Evolutionary conservation across 164 flowering plant species (phyloP).

Genomic region (Stephania japonica): DNA sequence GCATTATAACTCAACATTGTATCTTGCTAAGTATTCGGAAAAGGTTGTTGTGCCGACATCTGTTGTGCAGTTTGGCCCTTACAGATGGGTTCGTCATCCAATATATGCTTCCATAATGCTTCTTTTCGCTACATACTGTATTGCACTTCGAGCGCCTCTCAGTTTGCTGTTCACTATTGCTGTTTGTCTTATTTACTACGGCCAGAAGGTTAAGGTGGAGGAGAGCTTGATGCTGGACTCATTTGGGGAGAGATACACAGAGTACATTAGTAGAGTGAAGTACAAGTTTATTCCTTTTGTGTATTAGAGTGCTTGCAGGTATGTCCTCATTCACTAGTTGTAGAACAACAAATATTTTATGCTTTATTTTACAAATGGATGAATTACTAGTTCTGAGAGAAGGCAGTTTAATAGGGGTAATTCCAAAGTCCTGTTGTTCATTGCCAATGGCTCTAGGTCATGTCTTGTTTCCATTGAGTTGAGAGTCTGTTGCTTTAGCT

Average conservation of each 20-base stretch:
- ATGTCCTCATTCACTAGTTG: constrained; percentile 10
- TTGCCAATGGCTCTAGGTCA: neutral
- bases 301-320: constrained; percentile 38
- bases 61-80: constrained; percentile 93
- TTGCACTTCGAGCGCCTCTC: constrained; percentile 74
- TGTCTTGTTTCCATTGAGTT: neutral
- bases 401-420: neutral
- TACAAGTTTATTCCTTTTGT: constrained; percentile 81
- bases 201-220: constrained; percentile 68
- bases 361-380: neutral
- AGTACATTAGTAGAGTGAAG: constrained; percentile 59
- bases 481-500: neutral
- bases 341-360: constrained; percentile 3
- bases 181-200: constrained; percentile 62
- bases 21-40: constrained; percentile 83
- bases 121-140: constrained; percentile 54
- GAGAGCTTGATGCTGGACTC: constrained; percentile 68
- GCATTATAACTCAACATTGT: constrained; percentile 67
- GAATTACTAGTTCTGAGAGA: neutral
- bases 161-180: constrained; percentile 47
- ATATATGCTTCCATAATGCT: constrained; percentile 76
- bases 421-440: neutral
- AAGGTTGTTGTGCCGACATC: constrained; percentile 77
- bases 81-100: constrained; percentile 87
- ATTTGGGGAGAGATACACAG: constrained; percentile 63